These are phyloP conservation scores for Quercus suber DNA, from an alignment of 306 rosid species.

Conservation along the genomic window DNA sequence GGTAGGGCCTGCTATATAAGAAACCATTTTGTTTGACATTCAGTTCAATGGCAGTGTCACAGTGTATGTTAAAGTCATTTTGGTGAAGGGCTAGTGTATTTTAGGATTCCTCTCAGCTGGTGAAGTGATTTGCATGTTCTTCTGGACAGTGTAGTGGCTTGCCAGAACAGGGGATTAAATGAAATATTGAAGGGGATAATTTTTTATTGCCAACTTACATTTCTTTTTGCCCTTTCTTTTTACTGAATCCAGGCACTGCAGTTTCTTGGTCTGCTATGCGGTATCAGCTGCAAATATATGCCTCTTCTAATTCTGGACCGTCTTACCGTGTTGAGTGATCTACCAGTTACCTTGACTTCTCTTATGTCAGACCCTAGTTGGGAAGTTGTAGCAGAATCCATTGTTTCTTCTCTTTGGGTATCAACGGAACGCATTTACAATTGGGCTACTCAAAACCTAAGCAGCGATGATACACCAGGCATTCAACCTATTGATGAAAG, in stretches of 20 bases:
- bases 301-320: constrained; percentile 70
- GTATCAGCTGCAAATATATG: constrained; percentile 84
- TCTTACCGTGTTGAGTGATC: constrained; percentile 55
- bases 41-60: neutral
- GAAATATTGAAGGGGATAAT: neutral
- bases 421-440: constrained; percentile 65
- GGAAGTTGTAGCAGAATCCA: constrained; percentile 50
- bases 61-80: neutral
- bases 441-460: constrained; percentile 31
- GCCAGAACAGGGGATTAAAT: neutral
- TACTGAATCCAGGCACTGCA: constrained; percentile 51
- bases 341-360: constrained; percentile 74
- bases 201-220: neutral
- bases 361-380: constrained; percentile 59
- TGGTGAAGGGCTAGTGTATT: neutral
- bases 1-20: neutral
- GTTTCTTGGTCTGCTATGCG: constrained; percentile 74
- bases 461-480: constrained; percentile 28
- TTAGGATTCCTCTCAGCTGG: neutral
- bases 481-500: constrained; percentile 68
- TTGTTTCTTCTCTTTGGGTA: constrained; percentile 52
- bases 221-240: constrained; percentile 7
- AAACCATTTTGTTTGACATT: neutral
- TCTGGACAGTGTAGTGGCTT: neutral
- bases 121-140: neutral